Conservation (phyloP, 768 basidiomycete species). For the Cystofilobasidium capitatum region DNA sequence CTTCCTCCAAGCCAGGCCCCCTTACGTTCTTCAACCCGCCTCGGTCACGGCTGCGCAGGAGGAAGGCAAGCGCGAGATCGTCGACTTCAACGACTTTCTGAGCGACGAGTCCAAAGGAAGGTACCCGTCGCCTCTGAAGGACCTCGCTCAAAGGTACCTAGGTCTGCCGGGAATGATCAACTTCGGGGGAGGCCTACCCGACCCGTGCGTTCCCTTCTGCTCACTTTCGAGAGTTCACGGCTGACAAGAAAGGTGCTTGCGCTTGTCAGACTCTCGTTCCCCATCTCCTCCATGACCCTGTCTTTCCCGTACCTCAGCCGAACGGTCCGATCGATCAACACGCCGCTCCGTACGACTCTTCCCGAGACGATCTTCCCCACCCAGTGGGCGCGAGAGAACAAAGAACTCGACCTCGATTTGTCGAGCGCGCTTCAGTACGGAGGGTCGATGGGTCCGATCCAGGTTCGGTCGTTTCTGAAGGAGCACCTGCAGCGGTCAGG, state of each 20-base stretch:
- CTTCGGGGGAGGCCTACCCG: conserved; percentile 3
- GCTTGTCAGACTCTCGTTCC: not conserved
- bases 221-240: too few species aligned
- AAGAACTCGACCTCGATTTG: not conserved
- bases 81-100: not conserved
- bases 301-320: not conserved
- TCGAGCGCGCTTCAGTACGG: not conserved
- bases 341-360: not conserved
- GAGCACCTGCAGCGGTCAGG: not conserved
- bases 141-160: conserved; percentile 4
- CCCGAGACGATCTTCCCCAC: not conserved
- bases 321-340: not conserved
- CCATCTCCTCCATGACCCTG: not conserved
- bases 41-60: too few species aligned
- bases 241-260: too few species aligned
- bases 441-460: not conserved
- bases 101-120: not conserved
- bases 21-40: too few species aligned
- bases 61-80: not conserved
- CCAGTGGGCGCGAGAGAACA: not conserved
- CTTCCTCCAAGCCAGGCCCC: too few species aligned
- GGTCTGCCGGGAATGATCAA: conserved; percentile 6
- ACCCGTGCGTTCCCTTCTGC: not conserved
- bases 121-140: not conserved
- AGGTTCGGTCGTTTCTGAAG: not conserved